Percentiles rank a stretch among this genome's conserved stretches.
Conservation (phyloP, 257 asterid species). For the Osmanthus fragrans region DNA sequence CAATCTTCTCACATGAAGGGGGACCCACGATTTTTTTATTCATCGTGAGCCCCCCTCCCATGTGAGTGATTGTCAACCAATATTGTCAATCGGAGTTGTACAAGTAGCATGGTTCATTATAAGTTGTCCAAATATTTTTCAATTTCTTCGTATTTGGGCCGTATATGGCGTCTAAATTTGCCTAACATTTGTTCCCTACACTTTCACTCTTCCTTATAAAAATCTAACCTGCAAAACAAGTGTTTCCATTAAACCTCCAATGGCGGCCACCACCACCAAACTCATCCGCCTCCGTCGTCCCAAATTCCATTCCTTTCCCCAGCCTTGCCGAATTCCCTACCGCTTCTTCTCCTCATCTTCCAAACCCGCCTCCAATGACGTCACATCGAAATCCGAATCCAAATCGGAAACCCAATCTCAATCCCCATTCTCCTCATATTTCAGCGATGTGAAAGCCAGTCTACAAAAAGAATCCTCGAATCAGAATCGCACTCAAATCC, state of each 20-base stretch:
- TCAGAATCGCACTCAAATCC: constrained; percentile 19
- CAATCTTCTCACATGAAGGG: no score
- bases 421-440: constrained; percentile 27
- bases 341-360: constrained; percentile 19
- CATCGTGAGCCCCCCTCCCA: no score
- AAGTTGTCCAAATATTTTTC: no score
- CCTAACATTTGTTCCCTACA: no score
- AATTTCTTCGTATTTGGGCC: no score
- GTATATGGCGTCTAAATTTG: no score
- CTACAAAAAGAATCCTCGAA: constrained; percentile 26
- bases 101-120: no score
- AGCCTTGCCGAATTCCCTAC: neutral
- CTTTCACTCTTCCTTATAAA: neutral
- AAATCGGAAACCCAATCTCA: constrained; percentile 19
- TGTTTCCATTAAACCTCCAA: neutral
- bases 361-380: constrained; percentile 14
- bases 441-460: constrained; percentile 37
- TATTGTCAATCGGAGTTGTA: no score
- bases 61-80: no score
- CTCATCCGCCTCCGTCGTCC: constrained; percentile 44
- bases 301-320: neutral
- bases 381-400: constrained; percentile 32
- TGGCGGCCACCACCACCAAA: constrained; percentile 50
- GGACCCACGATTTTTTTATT: no score
- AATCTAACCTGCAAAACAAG: neutral